Conservation (phyloP, 2,329 filamentous ascomycete genomes). For the Elsinoe ampelina region DNA sequence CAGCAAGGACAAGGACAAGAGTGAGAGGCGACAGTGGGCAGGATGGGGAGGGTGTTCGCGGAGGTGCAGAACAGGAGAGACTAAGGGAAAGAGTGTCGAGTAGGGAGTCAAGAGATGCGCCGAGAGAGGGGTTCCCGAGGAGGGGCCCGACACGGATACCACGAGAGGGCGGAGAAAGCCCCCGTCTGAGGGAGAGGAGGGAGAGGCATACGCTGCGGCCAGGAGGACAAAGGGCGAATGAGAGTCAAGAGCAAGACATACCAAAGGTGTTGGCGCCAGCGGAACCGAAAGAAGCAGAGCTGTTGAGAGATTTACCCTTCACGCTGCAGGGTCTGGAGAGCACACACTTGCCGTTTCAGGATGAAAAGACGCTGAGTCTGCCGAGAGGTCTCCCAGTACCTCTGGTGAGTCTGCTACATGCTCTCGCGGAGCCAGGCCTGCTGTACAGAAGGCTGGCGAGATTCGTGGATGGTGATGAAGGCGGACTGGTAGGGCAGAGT, state of each 20-base stretch:
- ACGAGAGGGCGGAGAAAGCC: constrained; percentile 20
- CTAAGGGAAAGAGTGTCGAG: constrained; percentile 22
- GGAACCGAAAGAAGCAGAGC: constrained; percentile 32
- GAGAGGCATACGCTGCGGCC: neutral
- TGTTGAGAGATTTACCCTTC: constrained; percentile 68
- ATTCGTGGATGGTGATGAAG: constrained; percentile 73
- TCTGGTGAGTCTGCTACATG: constrained; percentile 77
- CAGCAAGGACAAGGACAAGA: constrained; percentile 1
- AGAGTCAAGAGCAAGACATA: constrained; percentile 3
- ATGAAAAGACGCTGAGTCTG: constrained; percentile 60
- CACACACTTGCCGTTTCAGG: constrained; percentile 67
- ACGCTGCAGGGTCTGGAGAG: constrained; percentile 89
- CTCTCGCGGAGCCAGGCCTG: constrained; percentile 85
- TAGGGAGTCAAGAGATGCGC: neutral
- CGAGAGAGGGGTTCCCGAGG: constrained; percentile 35
- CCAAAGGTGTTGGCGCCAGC: neutral
- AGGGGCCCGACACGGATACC: constrained; percentile 35
- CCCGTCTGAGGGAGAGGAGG: constrained; percentile 5
- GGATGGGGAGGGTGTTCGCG: constrained; percentile 13
- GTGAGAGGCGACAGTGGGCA: neutral
- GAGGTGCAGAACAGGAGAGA: constrained; percentile 22
- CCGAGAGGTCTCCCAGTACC: constrained; percentile 74
- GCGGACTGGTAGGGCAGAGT: constrained; percentile 84
- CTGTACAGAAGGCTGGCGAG: constrained; percentile 71
- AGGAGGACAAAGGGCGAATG: neutral